Conservation (phyloP, 2,329 filamentous ascomycete genomes). For the Chrysoporthe deuterocubensis region DNA sequence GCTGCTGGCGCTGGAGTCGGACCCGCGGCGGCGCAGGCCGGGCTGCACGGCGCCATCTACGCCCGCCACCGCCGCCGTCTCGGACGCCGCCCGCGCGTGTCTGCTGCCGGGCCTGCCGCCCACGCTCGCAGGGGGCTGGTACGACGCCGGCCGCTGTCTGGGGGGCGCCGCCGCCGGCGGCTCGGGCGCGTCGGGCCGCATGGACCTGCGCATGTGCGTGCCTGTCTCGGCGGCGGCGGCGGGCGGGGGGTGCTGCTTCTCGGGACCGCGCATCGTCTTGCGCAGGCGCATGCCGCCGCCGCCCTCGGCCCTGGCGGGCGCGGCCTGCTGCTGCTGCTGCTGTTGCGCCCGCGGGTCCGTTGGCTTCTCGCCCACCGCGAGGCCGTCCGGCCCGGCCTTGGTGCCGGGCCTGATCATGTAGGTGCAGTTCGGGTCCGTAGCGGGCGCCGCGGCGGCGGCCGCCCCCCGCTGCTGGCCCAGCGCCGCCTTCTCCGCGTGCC, state of each 20-base stretch:
- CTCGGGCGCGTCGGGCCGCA: conserved; percentile 23
- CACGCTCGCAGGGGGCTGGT: conserved; percentile 21
- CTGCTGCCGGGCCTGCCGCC: conserved; percentile 3
- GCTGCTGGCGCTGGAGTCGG: conserved; percentile 77
- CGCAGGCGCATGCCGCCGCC: conserved; percentile 42
- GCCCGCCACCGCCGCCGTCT: background rate
- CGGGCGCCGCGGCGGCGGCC: background rate
- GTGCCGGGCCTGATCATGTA: conserved; percentile 40
- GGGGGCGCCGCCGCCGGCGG: conserved; percentile 17
- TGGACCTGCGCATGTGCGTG: conserved; percentile 7
- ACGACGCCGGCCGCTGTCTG: conserved; percentile 14
- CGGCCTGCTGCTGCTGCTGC: background rate
- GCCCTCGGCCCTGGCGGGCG: conserved; percentile 30
- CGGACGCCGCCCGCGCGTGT: conserved; percentile 22
- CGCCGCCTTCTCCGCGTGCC: conserved; percentile 44
- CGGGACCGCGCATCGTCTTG: conserved; percentile 49
- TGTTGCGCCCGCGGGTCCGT: conserved; percentile 22
- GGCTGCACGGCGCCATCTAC: conserved; percentile 34
- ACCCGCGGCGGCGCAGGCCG: conserved; percentile 56
- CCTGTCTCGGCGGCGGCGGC: conserved; percentile 20
- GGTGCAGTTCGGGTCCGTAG: conserved; percentile 30
- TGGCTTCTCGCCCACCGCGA: conserved; percentile 20
- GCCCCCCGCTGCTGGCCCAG: conserved; percentile 42
- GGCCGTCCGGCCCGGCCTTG: conserved; percentile 28
- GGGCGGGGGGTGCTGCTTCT: conserved; percentile 25